phyloP scores from a whole-genome alignment of 305 asterid genomes.

The Fraxinus paxiana region DNA sequence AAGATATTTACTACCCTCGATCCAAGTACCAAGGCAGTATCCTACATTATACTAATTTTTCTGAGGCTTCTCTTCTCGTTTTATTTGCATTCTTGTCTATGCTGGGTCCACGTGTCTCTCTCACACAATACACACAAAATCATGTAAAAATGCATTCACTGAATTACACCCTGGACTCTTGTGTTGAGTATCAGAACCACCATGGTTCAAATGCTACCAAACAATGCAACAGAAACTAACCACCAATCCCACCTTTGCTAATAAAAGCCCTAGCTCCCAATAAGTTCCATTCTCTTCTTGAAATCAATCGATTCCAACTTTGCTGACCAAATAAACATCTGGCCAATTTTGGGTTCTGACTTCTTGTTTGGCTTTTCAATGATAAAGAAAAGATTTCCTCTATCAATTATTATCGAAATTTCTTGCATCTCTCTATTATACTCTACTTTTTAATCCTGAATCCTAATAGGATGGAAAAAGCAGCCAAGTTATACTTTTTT shows the following conservation, averaged over 20 bases:
- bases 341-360: background rate
- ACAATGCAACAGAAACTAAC: background rate
- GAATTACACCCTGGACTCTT: background rate
- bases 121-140: background rate
- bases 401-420: background rate
- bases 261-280: background rate
- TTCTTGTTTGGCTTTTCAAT: background rate
- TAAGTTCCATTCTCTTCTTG: background rate
- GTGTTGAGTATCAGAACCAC: conserved; percentile 1
- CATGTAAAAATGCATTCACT: background rate
- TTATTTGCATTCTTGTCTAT: conserved; percentile 14
- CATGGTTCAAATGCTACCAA: background rate
- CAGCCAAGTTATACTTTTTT: background rate
- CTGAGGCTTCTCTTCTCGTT: conserved; percentile 4
- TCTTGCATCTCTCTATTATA: background rate
- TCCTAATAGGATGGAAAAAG: background rate
- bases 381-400: background rate
- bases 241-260: background rate
- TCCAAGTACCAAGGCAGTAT: conserved; percentile 91
- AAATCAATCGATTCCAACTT: background rate
- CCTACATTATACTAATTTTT: conserved; percentile 33
- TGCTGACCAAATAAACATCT: background rate
- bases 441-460: background rate
- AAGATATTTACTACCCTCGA: conserved; percentile 80
- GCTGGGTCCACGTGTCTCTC: conserved; percentile 2